Evolutionary conservation across 83 land plant genomes (phyloP).

Genomic region (Isoetes engelmannii): DNA sequence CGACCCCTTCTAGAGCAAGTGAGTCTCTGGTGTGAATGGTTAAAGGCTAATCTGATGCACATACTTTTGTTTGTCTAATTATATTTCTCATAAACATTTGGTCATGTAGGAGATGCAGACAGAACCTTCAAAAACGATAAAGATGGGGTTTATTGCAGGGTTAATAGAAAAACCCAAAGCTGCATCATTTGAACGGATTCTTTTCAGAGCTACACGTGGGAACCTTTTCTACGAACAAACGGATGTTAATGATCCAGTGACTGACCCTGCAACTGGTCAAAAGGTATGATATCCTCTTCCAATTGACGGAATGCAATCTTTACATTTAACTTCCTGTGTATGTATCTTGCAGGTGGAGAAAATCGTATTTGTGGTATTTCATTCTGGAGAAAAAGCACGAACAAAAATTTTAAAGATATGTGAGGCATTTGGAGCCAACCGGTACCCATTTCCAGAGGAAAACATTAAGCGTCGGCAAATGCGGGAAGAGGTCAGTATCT

Average conservation of each 20-base stretch:
- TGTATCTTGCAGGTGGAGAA: conserved; percentile 7
- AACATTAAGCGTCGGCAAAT: conserved; percentile 2
- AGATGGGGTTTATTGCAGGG: conserved; percentile 70
- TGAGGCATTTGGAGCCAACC: conserved; percentile 8
- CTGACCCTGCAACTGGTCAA: conserved; percentile 64
- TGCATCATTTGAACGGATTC: conserved; percentile 71
- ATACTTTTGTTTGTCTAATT: neutral
- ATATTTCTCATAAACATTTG: neutral
- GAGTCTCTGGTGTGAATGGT: neutral
- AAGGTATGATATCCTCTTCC: conserved; percentile 33
- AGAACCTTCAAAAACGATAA: conserved; percentile 49
- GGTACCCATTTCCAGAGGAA: conserved; percentile 11
- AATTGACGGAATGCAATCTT: neutral
- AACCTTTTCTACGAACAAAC: conserved; percentile 78
- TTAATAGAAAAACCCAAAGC: conserved; percentile 56
- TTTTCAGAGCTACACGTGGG: conserved; percentile 85
- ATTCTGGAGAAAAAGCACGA: conserved; percentile 8
- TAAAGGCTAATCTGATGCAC: neutral
- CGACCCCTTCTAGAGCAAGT: conserved; percentile 1
- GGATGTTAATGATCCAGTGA: conserved; percentile 53
- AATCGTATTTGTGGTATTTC: conserved; percentile 3
- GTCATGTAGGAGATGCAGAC: conserved; percentile 34
- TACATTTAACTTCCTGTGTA: neutral
- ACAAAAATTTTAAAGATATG: conserved; percentile 8
- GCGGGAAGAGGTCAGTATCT: neutral